A percentile compares a stretch with the other conserved stretches of the same genome.
phyloP scores from a whole-genome alignment of 352 stramenopile genomes.

The Pythium periplocum region DNA sequence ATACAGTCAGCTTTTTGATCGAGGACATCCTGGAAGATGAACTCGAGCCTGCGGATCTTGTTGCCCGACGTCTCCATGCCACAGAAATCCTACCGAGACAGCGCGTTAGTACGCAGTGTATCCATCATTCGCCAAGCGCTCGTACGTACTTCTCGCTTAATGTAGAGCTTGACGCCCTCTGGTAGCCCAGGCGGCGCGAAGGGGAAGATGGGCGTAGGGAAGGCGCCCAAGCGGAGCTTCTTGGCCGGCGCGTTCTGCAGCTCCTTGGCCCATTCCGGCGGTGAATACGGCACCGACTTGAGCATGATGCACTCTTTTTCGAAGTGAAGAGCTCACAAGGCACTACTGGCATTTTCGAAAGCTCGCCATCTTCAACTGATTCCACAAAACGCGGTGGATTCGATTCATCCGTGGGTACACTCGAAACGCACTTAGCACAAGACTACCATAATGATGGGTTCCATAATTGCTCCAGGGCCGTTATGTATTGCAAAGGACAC shows the following conservation, averaged over 20 bases:
- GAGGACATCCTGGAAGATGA: slow-evolving; percentile 88
- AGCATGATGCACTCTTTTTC: slow-evolving; percentile 29
- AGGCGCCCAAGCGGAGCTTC: slow-evolving; percentile 64
- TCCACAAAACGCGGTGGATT: too few species aligned
- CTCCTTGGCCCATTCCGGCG: slow-evolving; percentile 49
- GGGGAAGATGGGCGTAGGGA: slow-evolving; percentile 75
- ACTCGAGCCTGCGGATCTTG: slow-evolving; percentile 95
- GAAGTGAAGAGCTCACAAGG: too few species aligned
- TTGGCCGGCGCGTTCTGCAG: slow-evolving; percentile 36
- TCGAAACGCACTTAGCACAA: too few species aligned
- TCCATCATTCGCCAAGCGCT: background rate
- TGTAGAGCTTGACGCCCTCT: slow-evolving; percentile 66
- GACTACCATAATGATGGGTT: too few species aligned
- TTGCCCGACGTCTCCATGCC: slow-evolving; percentile 92
- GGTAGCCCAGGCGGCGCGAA: slow-evolving; percentile 69
- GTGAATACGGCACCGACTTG: slow-evolving; percentile 48
- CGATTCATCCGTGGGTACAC: too few species aligned
- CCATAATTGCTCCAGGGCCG: too few species aligned
- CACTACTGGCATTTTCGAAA: too few species aligned
- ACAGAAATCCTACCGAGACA: slow-evolving; percentile 54
- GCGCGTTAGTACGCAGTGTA: background rate
- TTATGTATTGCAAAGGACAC: too few species aligned
- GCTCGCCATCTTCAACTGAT: too few species aligned
- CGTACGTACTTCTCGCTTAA: slow-evolving; percentile 71
- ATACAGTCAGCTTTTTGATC: slow-evolving; percentile 78